phyloP scores from a whole-genome alignment of 2,329 filamentous ascomycete species.

The Nigrospora oryzae region DNA sequence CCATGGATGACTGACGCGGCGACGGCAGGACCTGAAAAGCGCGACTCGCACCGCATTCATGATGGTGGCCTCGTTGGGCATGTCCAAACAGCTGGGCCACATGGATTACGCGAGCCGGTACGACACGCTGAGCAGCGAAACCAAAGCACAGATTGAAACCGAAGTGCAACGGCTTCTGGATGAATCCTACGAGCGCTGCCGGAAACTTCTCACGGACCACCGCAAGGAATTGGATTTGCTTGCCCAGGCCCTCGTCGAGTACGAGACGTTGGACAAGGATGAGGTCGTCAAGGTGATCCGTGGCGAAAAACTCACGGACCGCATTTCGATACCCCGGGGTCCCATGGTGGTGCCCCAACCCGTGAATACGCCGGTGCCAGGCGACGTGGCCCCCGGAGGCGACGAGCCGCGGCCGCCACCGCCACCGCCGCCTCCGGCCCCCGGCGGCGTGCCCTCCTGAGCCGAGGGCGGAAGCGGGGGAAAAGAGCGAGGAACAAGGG shows the following conservation, averaged over 20 bases:
- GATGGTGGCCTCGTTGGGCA: conserved; percentile 85
- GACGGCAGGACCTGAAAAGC: conserved; percentile 63
- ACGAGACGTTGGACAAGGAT: conserved; percentile 81
- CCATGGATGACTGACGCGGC: conserved; percentile 15
- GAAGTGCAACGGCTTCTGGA: conserved; percentile 83
- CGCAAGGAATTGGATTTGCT: conserved; percentile 80
- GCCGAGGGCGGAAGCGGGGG: too few relatives aligned
- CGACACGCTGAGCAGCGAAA: conserved; percentile 73
- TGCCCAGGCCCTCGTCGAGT: conserved; percentile 83
- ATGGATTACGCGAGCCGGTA: conserved; percentile 82
- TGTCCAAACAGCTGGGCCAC: conserved; percentile 81
- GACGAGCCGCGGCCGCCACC: conserved; percentile 8
- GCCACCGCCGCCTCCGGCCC: background rate
- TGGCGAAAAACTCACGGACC: conserved; percentile 71
- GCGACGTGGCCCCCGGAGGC: conserved; percentile 10
- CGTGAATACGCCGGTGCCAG: conserved; percentile 13
- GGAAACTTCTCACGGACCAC: conserved; percentile 61
- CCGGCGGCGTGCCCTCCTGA: conserved; percentile 1
- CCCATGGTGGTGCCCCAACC: conserved; percentile 60
- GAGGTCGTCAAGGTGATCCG: conserved; percentile 87
- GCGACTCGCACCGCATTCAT: conserved; percentile 77
- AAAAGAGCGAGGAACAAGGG: too few relatives aligned
- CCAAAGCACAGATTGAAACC: conserved; percentile 75
- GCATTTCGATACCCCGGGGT: conserved; percentile 49
- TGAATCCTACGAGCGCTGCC: conserved; percentile 69